Conservation (phyloP, 2,329 filamentous ascomycete species). For the Penicillium janthinellum region DNA sequence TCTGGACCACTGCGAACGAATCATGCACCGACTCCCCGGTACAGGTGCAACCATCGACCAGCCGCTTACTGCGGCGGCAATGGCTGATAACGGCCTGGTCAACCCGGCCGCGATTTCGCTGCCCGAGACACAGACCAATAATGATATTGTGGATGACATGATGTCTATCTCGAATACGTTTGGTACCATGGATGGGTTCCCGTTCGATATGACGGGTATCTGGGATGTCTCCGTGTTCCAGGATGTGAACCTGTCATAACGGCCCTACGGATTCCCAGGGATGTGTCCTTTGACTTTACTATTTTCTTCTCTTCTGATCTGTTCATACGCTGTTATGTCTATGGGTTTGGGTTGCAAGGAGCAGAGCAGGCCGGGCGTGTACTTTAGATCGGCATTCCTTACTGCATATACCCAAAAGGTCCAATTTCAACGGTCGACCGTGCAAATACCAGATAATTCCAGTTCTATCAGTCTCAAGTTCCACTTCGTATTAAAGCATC, state of each 20-base stretch:
- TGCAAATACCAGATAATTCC: constrained; percentile 15
- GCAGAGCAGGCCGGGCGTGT: constrained; percentile 9
- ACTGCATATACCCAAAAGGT: constrained; percentile 26
- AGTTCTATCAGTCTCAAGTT: constrained; percentile 22
- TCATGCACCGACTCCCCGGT: constrained; percentile 45
- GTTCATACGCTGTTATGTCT: neutral
- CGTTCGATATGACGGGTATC: constrained; percentile 50
- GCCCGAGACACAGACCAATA: constrained; percentile 48
- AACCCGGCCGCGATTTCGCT: constrained; percentile 44
- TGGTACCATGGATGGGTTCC: constrained; percentile 50
- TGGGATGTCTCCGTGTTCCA: constrained; percentile 49
- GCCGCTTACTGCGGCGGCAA: constrained; percentile 19
- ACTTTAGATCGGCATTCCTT: constrained; percentile 12
- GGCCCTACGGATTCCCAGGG: neutral
- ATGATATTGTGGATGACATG: constrained; percentile 51
- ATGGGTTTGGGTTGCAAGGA: neutral
- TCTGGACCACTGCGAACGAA: constrained; percentile 52
- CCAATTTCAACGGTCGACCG: constrained; percentile 9
- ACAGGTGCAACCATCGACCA: constrained; percentile 24
- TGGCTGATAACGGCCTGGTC: constrained; percentile 34
- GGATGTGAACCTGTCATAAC: constrained; percentile 37
- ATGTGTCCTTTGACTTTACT: neutral
- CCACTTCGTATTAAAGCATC: constrained; percentile 26
- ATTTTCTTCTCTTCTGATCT: neutral
- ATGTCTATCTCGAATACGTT: constrained; percentile 51